Evolutionary conservation across 495 filamentous ascomycete species (phyloP).

Genomic region (Evansstolkia leycettana): DNA sequence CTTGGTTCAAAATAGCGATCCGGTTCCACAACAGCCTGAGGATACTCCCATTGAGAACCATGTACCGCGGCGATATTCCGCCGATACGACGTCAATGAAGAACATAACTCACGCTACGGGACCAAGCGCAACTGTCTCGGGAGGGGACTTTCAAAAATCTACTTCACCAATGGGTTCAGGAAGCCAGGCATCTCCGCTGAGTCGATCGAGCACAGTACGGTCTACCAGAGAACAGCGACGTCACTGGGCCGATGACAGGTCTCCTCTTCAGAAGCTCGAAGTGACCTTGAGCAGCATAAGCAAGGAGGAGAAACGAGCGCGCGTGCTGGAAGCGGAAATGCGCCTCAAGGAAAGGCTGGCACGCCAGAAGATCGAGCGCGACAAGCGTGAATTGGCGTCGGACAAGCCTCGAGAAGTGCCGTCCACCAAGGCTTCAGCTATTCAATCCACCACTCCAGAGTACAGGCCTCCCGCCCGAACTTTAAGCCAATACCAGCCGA

Average conservation of each 20-base stretch:
- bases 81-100: not conserved
- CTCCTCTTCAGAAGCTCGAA: slow-evolving; percentile 86
- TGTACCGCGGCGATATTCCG: not conserved
- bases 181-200: slow-evolving; percentile 10
- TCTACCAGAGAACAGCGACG: slow-evolving; percentile 20
- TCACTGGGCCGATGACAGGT: slow-evolving; percentile 62
- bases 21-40: not conserved
- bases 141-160: not conserved
- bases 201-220: slow-evolving; percentile 25
- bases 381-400: slow-evolving; percentile 7
- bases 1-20: not conserved
- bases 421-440: not conserved
- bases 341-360: slow-evolving; percentile 38
- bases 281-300: slow-evolving; percentile 76
- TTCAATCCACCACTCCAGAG: not conserved
- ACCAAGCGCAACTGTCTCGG: not conserved
- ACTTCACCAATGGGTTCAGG: slow-evolving; percentile 1
- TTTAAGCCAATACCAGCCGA: not conserved
- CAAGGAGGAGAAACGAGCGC: slow-evolving; percentile 79
- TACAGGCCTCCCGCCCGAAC: not conserved
- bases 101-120: not conserved
- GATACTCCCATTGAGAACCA: not conserved
- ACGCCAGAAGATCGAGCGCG: slow-evolving; percentile 17
- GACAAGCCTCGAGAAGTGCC: slow-evolving; percentile 1
- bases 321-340: slow-evolving; percentile 67